phyloP scores from a whole-genome alignment of 768 basidiomycete genomes.

The Boletus rex-veris region DNA sequence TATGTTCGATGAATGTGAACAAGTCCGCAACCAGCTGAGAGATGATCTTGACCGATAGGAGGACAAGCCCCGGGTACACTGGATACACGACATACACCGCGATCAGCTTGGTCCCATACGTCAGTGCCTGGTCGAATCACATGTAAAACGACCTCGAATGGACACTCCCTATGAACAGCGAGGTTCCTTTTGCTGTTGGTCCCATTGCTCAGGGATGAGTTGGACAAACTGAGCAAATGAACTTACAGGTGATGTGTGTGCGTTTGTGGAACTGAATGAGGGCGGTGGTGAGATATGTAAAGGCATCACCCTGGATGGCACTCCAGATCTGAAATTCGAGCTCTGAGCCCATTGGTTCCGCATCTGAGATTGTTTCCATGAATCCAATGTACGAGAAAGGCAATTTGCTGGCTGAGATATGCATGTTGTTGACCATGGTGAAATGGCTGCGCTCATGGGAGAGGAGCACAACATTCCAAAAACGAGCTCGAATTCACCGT shows the following conservation, averaged over 20 bases:
- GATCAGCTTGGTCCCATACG: constrained; percentile 67
- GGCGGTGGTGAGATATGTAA: constrained; percentile 62
- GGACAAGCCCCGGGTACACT: constrained; percentile 65
- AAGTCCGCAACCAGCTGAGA: constrained; percentile 68
- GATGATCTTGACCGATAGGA: constrained; percentile 78
- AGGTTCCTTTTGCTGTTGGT: constrained; percentile 34
- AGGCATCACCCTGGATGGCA: constrained; percentile 80
- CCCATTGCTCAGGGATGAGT: constrained; percentile 36
- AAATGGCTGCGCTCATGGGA: constrained; percentile 33
- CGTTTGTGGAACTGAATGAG: constrained; percentile 54
- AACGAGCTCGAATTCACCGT: constrained; percentile 24
- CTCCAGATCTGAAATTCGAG: constrained; percentile 79
- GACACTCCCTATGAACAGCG: constrained; percentile 46
- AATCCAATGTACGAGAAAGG: constrained; percentile 18
- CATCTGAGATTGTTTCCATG: constrained; percentile 44
- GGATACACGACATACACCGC: constrained; percentile 74
- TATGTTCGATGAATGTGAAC: constrained; percentile 73
- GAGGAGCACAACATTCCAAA: constrained; percentile 34
- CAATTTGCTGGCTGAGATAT: constrained; percentile 29
- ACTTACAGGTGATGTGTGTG: constrained; percentile 28
- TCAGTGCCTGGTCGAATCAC: constrained; percentile 71
- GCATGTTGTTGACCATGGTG: constrained; percentile 39
- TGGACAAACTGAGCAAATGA: constrained; percentile 40
- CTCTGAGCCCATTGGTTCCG: constrained; percentile 42
- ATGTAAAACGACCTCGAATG: constrained; percentile 69